Conservation (phyloP, 352 stramenopile species). For the Phytophthora agathidicida region DNA sequence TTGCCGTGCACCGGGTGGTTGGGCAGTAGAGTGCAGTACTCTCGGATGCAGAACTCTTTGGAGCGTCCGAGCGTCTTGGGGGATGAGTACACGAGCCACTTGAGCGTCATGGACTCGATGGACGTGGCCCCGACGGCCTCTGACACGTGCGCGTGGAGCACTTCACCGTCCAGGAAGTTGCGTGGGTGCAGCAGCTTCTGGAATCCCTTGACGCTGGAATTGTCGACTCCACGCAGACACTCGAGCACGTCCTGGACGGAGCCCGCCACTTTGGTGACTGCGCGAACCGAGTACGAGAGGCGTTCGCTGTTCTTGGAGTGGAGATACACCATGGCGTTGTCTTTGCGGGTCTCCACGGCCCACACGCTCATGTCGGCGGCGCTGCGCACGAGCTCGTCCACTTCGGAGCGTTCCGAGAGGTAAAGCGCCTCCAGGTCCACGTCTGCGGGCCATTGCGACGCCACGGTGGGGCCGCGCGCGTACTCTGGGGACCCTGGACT, state of each 20-base stretch:
- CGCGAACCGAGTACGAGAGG: constrained; percentile 72
- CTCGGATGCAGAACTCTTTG: constrained; percentile 85
- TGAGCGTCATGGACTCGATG: constrained; percentile 78
- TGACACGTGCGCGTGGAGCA: constrained; percentile 66
- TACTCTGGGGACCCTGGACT: constrained; percentile 29
- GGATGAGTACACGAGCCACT: constrained; percentile 83
- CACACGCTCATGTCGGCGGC: constrained; percentile 78
- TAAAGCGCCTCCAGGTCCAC: constrained; percentile 84
- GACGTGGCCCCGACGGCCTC: constrained; percentile 7
- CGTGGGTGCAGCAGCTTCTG: constrained; percentile 81
- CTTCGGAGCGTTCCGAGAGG: constrained; percentile 64
- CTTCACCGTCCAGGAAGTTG: constrained; percentile 80
- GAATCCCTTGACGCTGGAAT: constrained; percentile 58
- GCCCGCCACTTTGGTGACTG: constrained; percentile 68
- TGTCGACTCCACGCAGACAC: constrained; percentile 73
- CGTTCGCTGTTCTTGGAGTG: constrained; percentile 89
- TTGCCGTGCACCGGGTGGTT: constrained; percentile 66
- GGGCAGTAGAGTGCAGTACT: constrained; percentile 75
- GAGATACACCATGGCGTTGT: constrained; percentile 71
- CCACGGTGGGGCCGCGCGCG: constrained; percentile 28
- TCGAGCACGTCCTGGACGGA: constrained; percentile 80
- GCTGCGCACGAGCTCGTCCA: constrained; percentile 72
- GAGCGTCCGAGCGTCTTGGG: constrained; percentile 77
- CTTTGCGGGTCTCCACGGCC: constrained; percentile 72
- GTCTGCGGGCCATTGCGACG: constrained; percentile 69